Evolutionary conservation across 1,139 yeast species (phyloP).

Genomic region (Candida tropicalis): DNA sequence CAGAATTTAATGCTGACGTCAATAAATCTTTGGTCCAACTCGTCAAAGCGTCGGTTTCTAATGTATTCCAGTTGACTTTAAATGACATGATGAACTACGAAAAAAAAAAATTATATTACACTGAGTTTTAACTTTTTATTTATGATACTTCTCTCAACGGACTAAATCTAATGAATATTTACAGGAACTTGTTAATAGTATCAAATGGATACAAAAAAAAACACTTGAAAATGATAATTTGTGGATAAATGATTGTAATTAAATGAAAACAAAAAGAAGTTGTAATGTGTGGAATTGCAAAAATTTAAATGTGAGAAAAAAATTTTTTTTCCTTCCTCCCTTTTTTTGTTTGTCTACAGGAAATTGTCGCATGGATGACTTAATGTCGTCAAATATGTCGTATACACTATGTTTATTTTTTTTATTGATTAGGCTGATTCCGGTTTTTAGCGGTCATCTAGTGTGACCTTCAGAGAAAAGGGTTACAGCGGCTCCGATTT

Average conservation of each 20-base stretch:
- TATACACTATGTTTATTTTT: slow-evolving; percentile 1
- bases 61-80: slow-evolving; percentile 77
- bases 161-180: neutral
- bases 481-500: neutral
- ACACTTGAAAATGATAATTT: neutral
- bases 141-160: neutral
- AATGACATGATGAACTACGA: slow-evolving; percentile 65
- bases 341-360: neutral
- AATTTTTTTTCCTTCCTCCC: slow-evolving; percentile 1
- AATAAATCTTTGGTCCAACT: slow-evolving; percentile 69
- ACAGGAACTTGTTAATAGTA: neutral
- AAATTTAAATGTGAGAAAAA: neutral
- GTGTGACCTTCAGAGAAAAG: neutral
- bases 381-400: slow-evolving; percentile 1
- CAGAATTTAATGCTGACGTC: slow-evolving; percentile 77
- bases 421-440: neutral
- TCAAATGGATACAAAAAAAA: neutral
- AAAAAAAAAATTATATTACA: neutral
- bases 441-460: slow-evolving; percentile 4
- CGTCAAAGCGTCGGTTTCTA: slow-evolving; percentile 68
- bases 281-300: slow-evolving; percentile 1
- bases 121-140: neutral
- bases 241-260: neutral
- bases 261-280: slow-evolving; percentile 1
- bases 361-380: slow-evolving; percentile 1